Evolutionary conservation across 1,284 basidiomycete genomes (phyloP), one percentile per base, ranked within the genome.

Genomic region (Apiotrichum brassicae): DNA sequence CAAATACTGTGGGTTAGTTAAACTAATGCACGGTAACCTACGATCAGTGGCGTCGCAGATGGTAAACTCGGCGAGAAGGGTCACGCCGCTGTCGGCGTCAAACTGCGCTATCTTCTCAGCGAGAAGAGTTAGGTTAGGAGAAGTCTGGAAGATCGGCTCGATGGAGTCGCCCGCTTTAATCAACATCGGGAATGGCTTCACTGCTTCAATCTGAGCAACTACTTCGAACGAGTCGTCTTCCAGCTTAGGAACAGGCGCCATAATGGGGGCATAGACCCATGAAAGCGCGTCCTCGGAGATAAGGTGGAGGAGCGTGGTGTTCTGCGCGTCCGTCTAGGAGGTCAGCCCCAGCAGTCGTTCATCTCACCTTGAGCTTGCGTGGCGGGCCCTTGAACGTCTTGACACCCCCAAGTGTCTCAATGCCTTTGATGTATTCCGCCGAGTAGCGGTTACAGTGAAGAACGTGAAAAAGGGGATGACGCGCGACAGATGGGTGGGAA

Each of bases 291-390:
- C 48, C n/a, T 64, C 61, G 7, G 43, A 20, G 8, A 64, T 60
- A n/a, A 54, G 53, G 24, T 48, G 48, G 6, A 58, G 48, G 33
- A 68, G 41, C 5, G 62, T 56, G 12, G 52, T 50, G 51, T 63
- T 64, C 26, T 60, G 57, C 0, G 66, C 63, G 34, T 66, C 66
- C 7, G 52, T 54, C 66, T 66, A 14, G 4, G 16, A 26, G 7
- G 33, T 57, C 42, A 54, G 52, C 32, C 25, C 11, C 16, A 39
- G 13, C 3, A 22, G n/a, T 30, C 28, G 9, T 14, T 30, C 28
- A 30, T 30, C 65, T 52, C 7, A 65, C 67, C 57, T 66, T 67
- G 24, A 62, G 43, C 37, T 43, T 54, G 28, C 47, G 49, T 0
- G 56, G 38, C 18, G 54, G 50, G 2, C 67, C 67, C 1, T 36